Percentiles rank a stretch among this genome's conserved stretches.
Conservation (phyloP, 192 early-diverging fungal genomes). For the Rhizophagus clarus region DNA sequence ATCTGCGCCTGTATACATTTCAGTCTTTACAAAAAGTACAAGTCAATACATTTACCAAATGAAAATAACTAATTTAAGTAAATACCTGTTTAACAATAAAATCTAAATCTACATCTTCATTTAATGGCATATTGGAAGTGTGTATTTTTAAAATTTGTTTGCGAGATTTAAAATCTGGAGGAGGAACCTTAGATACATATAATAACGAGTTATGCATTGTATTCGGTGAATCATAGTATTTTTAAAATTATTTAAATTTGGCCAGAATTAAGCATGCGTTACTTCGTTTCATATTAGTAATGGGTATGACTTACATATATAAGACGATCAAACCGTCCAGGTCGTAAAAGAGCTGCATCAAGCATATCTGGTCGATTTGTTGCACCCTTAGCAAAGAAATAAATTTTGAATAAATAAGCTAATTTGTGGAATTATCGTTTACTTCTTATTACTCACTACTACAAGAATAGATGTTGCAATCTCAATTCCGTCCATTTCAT, state of each 20-base stretch:
- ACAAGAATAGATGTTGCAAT: slow-evolving; percentile 69
- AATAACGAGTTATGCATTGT: neutral
- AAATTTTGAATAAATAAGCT: neutral
- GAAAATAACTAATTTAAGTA: neutral
- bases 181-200: slow-evolving; percentile 45
- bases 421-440: slow-evolving; percentile 26
- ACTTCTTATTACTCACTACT: slow-evolving; percentile 48
- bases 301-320: slow-evolving; percentile 64
- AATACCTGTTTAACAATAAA: slow-evolving; percentile 48
- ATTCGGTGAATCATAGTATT: no score
- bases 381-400: slow-evolving; percentile 57
- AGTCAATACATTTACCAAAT: neutral
- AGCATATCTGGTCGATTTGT: slow-evolving; percentile 89
- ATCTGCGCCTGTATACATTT: slow-evolving; percentile 56
- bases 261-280: no score
- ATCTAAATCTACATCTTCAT: slow-evolving; percentile 53
- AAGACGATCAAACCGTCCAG: slow-evolving; percentile 82
- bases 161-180: slow-evolving; percentile 51
- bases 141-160: slow-evolving; percentile 54
- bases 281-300: no score
- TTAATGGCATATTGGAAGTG: slow-evolving; percentile 51
- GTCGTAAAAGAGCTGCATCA: slow-evolving; percentile 81
- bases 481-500: slow-evolving; percentile 94
- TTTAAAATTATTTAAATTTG: no score
- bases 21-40: slow-evolving; percentile 42